A percentile compares a stretch with the other conserved stretches of the same genome.
Conservation (phyloP, 1,284 basidiomycete species). For the Kwoniella shivajii region DNA sequence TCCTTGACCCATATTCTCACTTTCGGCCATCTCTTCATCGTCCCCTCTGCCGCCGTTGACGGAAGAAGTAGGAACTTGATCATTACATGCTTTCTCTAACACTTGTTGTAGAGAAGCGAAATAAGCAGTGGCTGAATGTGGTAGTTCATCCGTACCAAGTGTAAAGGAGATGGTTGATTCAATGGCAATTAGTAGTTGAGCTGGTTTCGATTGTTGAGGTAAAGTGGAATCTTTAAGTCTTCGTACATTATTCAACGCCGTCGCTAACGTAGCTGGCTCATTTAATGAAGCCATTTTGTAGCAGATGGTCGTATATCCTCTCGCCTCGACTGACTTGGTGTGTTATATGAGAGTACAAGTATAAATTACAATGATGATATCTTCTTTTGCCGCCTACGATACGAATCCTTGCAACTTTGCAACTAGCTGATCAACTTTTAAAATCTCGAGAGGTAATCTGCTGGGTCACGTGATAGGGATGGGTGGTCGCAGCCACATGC, state of each 20-base stretch:
- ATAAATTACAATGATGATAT: no score
- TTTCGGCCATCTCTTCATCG: slow-evolving; percentile 48
- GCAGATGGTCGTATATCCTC: neutral
- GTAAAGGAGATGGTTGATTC: slow-evolving; percentile 72
- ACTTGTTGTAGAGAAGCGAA: slow-evolving; percentile 73
- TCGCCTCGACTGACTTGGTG: neutral
- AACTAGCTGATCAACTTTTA: neutral
- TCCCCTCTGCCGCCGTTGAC: slow-evolving; percentile 21
- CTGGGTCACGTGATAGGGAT: slow-evolving; percentile 3
- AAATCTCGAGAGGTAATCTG: slow-evolving; percentile 4
- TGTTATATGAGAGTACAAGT: no score
- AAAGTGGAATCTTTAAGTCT: slow-evolving; percentile 80
- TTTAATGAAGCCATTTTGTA: slow-evolving; percentile 6
- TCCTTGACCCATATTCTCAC: slow-evolving; percentile 61
- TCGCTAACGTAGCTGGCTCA: slow-evolving; percentile 33
- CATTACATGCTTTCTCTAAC: slow-evolving; percentile 50
- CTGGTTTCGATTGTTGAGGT: slow-evolving; percentile 86
- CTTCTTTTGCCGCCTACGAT: no score
- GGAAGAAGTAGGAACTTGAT: slow-evolving; percentile 32
- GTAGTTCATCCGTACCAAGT: slow-evolving; percentile 61
- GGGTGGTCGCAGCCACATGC: neutral
- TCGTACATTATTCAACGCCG: slow-evolving; percentile 79
- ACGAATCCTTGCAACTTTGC: no score
- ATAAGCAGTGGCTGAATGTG: slow-evolving; percentile 79
- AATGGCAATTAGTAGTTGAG: slow-evolving; percentile 82